Base-by-base conservation (phyloP, 768 basidiomycete genomes). In the Phaffia tasmanica region DNA sequence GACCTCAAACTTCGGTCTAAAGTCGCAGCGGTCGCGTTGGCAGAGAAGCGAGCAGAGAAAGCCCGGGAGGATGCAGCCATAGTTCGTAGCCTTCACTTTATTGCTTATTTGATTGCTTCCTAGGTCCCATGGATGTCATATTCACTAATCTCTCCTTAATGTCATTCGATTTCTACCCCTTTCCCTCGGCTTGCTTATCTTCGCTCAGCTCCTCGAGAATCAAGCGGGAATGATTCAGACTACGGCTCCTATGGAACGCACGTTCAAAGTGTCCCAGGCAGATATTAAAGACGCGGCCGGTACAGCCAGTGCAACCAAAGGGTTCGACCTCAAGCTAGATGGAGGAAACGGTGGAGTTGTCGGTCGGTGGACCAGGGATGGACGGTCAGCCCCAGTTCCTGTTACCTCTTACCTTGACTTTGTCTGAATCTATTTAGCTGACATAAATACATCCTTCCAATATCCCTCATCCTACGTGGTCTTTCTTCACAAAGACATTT, bases 231-330 rank as follows among this genome's bases (percentile, higher is more conserved):
- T 63, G 18, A 63, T 68, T 56, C 62, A 68, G 29, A 53, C 67
- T 11, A 51, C 62, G 6, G 25, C 55, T n/a, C 46, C 55, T 62
- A 80, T 97, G 77, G 95, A 98, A 74, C 77, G 83, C 73, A 97
- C 94, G 8, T 98, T 91, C 92, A 81, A 89, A 66, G 81, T 91
- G 9, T 80, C 82, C 0, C 95, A 98, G 78, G 79, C 81, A 9
- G 92, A 93, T 68, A 86, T 98, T 68, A 78, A 79, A 15, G 62
- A 73, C 27, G 73, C 71, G 23, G 75, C 79, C 4, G 78, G 75
- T 5, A 66, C 72, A 2, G 70, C 70, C 15, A 69, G 69, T 32
- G 71, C 72, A 1, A 65, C 69, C 59, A 81, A 57, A 79, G 80
- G 25, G 81, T 88, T 56, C 84, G 90, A 92, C 74, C 83, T 87